These are phyloP conservation scores for Saccharomycopsis selenospora DNA, from an alignment of 805 yeast genomes.

Conservation along the genomic window DNA sequence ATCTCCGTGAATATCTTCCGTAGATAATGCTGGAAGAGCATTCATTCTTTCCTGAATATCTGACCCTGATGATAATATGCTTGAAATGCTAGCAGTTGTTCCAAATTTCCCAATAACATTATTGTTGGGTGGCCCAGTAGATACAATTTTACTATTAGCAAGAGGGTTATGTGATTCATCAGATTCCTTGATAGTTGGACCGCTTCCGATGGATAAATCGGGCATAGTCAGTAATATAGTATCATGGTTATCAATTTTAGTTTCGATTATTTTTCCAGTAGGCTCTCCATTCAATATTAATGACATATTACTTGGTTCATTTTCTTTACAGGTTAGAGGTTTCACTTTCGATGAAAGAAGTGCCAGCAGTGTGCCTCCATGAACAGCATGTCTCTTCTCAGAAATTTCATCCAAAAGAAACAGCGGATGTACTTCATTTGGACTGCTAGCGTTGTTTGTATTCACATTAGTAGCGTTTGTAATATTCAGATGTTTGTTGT, in stretches of 20 bases:
- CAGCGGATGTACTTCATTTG: slow-evolving; percentile 12
- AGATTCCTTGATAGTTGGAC: too few species aligned
- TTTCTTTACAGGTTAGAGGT: slow-evolving; percentile 17
- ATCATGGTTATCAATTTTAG: too few species aligned
- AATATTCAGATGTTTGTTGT: not conserved
- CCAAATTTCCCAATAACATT: too few species aligned
- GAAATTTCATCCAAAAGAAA: slow-evolving; percentile 16
- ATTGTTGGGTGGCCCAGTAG: too few species aligned
- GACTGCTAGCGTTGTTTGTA: not conserved
- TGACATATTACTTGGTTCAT: slow-evolving; percentile 17
- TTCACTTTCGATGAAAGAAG: slow-evolving; percentile 3
- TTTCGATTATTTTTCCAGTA: too few species aligned
- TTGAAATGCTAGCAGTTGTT: not conserved
- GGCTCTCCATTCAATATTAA: slow-evolving; percentile 13
- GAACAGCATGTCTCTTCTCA: slow-evolving; percentile 18
- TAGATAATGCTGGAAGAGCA: not conserved
- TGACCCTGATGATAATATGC: not conserved
- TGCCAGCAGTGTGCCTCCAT: slow-evolving; percentile 14
- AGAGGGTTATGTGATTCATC: too few species aligned
- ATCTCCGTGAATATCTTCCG: slow-evolving; percentile 45
- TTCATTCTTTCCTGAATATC: slow-evolving; percentile 1
- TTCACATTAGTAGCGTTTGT: slow-evolving; percentile 2
- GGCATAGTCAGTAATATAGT: too few species aligned
- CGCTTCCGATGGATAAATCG: too few species aligned
- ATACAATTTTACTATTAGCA: too few species aligned